Conservation (phyloP, 2,329 filamentous ascomycete genomes). For the Talaromyces atroroseus region DNA sequence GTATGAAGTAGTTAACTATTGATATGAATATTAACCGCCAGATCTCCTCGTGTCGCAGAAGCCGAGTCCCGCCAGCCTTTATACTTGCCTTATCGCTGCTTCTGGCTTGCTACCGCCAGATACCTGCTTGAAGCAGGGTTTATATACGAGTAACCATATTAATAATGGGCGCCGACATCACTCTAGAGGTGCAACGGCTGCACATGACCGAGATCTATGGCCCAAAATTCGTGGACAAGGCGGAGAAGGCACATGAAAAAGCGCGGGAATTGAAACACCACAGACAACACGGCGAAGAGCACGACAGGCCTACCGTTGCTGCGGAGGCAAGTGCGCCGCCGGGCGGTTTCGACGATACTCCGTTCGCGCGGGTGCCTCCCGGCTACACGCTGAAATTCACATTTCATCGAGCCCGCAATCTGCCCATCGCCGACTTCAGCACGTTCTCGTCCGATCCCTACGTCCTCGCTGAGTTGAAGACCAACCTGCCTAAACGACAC, state of each 20-base stretch:
- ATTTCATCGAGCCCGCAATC: slow-evolving; percentile 72
- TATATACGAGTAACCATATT: background rate
- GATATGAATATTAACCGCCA: too few species aligned
- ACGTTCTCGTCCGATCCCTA: slow-evolving; percentile 79
- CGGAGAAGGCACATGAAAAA: slow-evolving; percentile 35
- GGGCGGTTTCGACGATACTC: slow-evolving; percentile 75
- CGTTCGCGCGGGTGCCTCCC: slow-evolving; percentile 65
- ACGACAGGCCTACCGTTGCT: background rate
- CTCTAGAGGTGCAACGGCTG: slow-evolving; percentile 18
- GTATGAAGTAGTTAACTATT: too few species aligned
- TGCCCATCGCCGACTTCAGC: slow-evolving; percentile 75
- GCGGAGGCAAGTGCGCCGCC: slow-evolving; percentile 46
- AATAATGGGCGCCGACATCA: slow-evolving; percentile 1
- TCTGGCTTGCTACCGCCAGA: background rate
- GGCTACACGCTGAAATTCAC: slow-evolving; percentile 83
- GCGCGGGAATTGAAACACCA: slow-evolving; percentile 21
- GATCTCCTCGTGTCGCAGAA: too few species aligned
- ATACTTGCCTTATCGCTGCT: too few species aligned
- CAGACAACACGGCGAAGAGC: slow-evolving; percentile 13
- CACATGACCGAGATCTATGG: slow-evolving; percentile 30
- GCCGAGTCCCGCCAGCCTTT: too few species aligned
- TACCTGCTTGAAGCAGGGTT: background rate
- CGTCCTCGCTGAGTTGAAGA: slow-evolving; percentile 68
- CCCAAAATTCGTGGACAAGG: slow-evolving; percentile 32
- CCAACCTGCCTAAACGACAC: slow-evolving; percentile 66